These are phyloP conservation scores for Globisporangium spiculum DNA, from an alignment of 352 stramenopile genomes.

Conservation along the genomic window DNA sequence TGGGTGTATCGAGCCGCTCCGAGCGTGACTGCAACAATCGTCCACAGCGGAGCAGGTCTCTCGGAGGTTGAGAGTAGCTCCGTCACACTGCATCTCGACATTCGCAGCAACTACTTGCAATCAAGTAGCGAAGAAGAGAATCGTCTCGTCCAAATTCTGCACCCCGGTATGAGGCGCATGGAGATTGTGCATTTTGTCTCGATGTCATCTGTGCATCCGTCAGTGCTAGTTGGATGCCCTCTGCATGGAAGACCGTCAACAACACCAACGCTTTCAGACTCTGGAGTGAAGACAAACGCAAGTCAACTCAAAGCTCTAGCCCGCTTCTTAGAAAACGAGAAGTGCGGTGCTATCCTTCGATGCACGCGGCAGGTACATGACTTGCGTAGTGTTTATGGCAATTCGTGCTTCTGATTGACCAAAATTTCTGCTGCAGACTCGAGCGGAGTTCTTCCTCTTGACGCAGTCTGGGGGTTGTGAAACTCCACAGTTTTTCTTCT, in stretches of 20 bases:
- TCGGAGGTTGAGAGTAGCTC: background rate
- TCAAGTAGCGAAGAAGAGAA: conserved; percentile 6
- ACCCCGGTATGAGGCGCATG: conserved; percentile 22
- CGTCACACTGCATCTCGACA: conserved; percentile 12
- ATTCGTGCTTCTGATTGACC: background rate
- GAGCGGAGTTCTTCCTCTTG: conserved; percentile 22
- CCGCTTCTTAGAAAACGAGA: conserved; percentile 13
- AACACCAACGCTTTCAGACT: background rate
- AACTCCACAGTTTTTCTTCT: conserved; percentile 24
- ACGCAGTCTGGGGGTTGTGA: background rate
- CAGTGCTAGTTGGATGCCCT: conserved; percentile 36
- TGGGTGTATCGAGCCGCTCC: conserved; percentile 28
- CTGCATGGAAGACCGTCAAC: conserved; percentile 21
- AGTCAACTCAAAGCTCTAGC: conserved; percentile 18
- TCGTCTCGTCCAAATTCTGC: conserved; percentile 17
- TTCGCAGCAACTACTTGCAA: conserved; percentile 27
- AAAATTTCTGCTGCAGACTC: conserved; percentile 3
- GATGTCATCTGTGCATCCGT: conserved; percentile 31
- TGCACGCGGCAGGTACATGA: conserved; percentile 13
- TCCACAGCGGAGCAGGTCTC: background rate
- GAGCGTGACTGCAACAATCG: conserved; percentile 10
- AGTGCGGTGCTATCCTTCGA: conserved; percentile 19
- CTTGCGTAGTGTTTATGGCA: background rate
- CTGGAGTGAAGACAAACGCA: background rate
- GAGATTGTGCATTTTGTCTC: conserved; percentile 32